phyloP scores from a whole-genome alignment of 2,329 filamentous ascomycete species.

The Daldinia sp. region DNA sequence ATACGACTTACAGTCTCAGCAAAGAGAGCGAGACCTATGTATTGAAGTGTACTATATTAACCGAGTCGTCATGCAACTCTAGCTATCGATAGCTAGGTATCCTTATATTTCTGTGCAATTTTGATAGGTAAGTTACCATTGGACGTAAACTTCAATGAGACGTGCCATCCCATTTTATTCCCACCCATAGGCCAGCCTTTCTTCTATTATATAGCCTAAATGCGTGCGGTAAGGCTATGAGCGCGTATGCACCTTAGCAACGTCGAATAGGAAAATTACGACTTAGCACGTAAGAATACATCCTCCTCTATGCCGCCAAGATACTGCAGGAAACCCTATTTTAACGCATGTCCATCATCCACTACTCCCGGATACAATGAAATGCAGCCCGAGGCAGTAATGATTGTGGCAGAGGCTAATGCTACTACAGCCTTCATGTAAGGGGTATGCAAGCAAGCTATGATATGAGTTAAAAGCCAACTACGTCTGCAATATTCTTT shows the following conservation, averaged over 20 bases:
- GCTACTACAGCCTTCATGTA: neutral
- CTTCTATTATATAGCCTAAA: constrained; percentile 10
- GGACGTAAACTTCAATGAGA: neutral
- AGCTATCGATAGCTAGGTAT: constrained; percentile 4
- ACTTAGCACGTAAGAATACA: neutral
- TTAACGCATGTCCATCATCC: neutral
- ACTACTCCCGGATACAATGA: neutral
- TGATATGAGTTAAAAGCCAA: neutral
- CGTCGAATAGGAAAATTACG: neutral
- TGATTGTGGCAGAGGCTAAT: neutral
- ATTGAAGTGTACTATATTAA: constrained; percentile 50
- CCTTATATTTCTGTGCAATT: neutral
- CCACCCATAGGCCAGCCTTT: neutral
- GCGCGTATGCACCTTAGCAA: neutral
- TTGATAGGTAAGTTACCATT: neutral
- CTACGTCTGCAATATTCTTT: neutral
- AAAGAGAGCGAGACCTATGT: constrained; percentile 43
- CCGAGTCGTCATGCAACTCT: constrained; percentile 10
- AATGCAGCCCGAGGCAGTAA: too few relatives aligned
- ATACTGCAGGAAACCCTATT: neutral
- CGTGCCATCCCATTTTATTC: neutral
- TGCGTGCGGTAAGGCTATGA: neutral
- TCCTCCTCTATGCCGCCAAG: neutral
- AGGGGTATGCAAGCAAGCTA: neutral
- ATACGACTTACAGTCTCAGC: constrained; percentile 46